Evolutionary conservation across 768 basidiomycete genomes (phyloP), one percentile per base, ranked within the genome.

Genomic region (Amyloporia xantha): DNA sequence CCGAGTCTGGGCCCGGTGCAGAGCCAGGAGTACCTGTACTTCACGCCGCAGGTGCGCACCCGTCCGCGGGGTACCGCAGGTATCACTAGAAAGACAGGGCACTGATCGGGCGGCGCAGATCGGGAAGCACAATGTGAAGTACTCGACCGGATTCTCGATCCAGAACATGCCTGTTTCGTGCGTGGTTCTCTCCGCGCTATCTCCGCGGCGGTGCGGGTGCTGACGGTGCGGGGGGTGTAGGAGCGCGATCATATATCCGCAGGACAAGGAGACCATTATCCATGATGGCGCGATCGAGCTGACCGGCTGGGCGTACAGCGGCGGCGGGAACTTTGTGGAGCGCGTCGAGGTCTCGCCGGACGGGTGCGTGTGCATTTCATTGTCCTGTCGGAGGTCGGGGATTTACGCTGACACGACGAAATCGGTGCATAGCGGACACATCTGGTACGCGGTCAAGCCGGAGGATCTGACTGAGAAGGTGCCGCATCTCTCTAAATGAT

Each of bases 141-240:
- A 72, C 44, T 77, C 75, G 21, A 76, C 74, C 56, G 77, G 77
- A 4, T 79, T 79, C 58, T 76, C 75, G 3, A 79, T 79, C 51
- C 72, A 74, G 52, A 71, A 75, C 44, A 78, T 79, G 77, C 78
- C 76, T 2, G 77, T 79, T 5, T 79, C 77, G 74, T 77, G 36
- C 25, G 76, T 69, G 6, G 24, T 13, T n/a, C 13, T 0, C 19
- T 17, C 21, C 26, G 40, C 5, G n/a, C n/a, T 17, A n/a, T n/a
- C 20, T 23, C 17, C 25, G 35, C 27, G 3, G 12, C 19, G 11
- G 15, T 50, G 28, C 24, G 33, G 9, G 33, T 35, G n/a, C 33
- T n/a, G 33, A n/a, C n/a, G 33, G 33, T 35, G 10, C 33, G 33
- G n/a, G 9, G 15, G 9, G 1, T 47, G 5, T 44, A 76, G 74